Evolutionary conservation across 306 rosid genomes (phyloP).

Genomic region (Vicia villosa): DNA sequence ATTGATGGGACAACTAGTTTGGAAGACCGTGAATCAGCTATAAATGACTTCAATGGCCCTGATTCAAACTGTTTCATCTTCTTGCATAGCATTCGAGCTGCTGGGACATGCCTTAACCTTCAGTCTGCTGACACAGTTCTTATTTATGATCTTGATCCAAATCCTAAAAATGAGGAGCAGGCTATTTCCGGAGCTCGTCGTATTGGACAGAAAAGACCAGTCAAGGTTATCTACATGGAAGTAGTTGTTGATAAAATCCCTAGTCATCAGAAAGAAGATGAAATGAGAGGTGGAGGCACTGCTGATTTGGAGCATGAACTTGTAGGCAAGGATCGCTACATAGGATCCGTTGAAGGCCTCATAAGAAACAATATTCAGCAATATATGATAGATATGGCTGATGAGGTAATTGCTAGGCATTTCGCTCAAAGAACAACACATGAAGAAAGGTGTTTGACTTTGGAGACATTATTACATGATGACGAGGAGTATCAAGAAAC

Average conservation of each 20-base stretch:
- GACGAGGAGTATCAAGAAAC: conserved; percentile 98
- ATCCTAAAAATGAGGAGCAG: conserved; percentile 98
- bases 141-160: conserved; percentile 98
- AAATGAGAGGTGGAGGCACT: conserved; percentile 75
- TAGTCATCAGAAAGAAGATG: conserved; percentile 96
- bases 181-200: conserved; percentile 99
- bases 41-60: conserved; percentile 85
- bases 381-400: conserved; percentile 98
- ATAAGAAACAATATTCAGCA: conserved; percentile 97
- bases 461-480: conserved; percentile 94
- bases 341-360: conserved; percentile 94
- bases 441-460: conserved; percentile 93
- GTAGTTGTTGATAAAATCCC: conserved; percentile 92
- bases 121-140: conserved; percentile 98
- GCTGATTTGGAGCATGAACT: conserved; percentile 93
- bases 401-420: conserved; percentile 99
- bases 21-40: conserved; percentile 99
- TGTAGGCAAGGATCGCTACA: conserved; percentile 94
- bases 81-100: conserved; percentile 98
- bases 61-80: conserved; percentile 86
- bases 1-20: conserved; percentile 98
- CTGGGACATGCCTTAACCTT: conserved; percentile 98
- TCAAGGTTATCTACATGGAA: conserved; percentile 97
- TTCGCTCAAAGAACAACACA: conserved; percentile 99
- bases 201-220: conserved; percentile 96